Evolutionary conservation across 1,284 basidiomycete genomes (phyloP), one percentile per base, ranked within the genome.

Genomic region (Neotropicomus parvogracilis): DNA sequence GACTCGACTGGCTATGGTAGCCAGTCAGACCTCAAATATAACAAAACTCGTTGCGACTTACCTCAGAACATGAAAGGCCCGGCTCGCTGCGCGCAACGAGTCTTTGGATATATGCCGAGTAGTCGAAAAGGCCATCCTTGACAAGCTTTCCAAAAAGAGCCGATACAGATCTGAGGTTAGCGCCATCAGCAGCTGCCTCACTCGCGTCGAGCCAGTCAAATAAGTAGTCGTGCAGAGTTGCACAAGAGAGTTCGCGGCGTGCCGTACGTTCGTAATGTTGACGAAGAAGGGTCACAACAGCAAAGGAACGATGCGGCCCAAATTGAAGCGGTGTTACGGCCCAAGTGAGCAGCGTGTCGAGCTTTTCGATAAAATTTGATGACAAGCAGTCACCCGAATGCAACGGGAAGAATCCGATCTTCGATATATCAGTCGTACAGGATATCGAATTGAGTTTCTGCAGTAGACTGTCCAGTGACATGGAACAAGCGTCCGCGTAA

Each of bases 151-250:
- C 91, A 51, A 87, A 88, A 5, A 94, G 71, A 19, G 87, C 72
- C 9, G 89, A 80, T 31, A 93, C 78, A 16, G 79, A 72, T 32
- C 73, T 70, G 3, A 86, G 69, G 60, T 84, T 90, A 14, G 71
- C 69, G 4, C 66, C 54, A 28, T 88, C 79, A 6, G 72, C 77
- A 4, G 85, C 83, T 11, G 80, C 75, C 5, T 79, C 75, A 11
- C 77, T 85, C 0, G 72, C 74, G 60, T 93, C 88, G 21, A 95
- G 74, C 93, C 93, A 95, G 48, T 88, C 83, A 62, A 94, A 92
- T 3, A 95, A 64, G 45, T 79, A 72, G 57, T 87, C 83, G 58
- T 90, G 83, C 10, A 91, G 68, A 43, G 80, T 74, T 46, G 78
- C 77, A 53, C 75, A 75, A 10, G 72, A 67, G 28, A 74, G 67